Evolutionary conservation across 331 rosid species (phyloP).

Genomic region (Pyracantha coccinea): DNA sequence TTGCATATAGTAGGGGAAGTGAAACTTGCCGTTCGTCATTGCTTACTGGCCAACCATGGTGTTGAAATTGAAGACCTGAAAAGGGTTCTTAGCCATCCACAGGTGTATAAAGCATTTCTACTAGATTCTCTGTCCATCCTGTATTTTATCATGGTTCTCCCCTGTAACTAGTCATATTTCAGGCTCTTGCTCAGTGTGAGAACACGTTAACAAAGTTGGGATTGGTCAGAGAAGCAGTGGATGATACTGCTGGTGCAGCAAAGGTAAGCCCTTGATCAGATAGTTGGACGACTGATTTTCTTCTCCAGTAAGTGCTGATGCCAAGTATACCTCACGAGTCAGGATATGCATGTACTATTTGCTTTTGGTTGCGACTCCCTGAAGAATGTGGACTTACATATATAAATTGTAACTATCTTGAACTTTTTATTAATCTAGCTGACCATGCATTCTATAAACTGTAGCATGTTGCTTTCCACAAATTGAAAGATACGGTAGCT

Average conservation of each 20-base stretch:
- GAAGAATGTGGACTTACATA: not conserved
- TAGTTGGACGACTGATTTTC: constrained; percentile 8
- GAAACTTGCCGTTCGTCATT: constrained; percentile 83
- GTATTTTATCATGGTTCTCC: not conserved
- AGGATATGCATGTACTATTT: constrained; percentile 2
- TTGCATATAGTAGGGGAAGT: constrained; percentile 98
- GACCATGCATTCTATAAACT: constrained; percentile 21
- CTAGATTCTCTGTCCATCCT: not conserved
- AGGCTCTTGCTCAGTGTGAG: constrained; percentile 99
- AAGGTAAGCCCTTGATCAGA: constrained; percentile 47
- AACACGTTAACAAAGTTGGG: constrained; percentile 64
- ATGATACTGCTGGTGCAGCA: constrained; percentile 98
- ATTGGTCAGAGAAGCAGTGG: constrained; percentile 86
- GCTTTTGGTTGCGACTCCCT: not conserved
- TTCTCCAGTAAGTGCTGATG: constrained; percentile 8
- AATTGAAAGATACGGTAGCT: constrained; percentile 79
- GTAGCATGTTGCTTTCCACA: constrained; percentile 67
- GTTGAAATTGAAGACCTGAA: constrained; percentile 60
- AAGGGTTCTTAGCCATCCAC: constrained; percentile 95
- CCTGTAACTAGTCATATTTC: constrained; percentile 15
- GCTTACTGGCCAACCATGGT: constrained; percentile 82
- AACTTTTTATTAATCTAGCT: constrained; percentile 10
- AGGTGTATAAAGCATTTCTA: constrained; percentile 35
- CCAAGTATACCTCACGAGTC: not conserved
- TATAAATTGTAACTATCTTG: not conserved